A percentile compares a stretch with the other conserved stretches of the same genome.
phyloP scores from a whole-genome alignment of 2,329 filamentous ascomycete genomes.

The Aspergillus aculeatinus region DNA sequence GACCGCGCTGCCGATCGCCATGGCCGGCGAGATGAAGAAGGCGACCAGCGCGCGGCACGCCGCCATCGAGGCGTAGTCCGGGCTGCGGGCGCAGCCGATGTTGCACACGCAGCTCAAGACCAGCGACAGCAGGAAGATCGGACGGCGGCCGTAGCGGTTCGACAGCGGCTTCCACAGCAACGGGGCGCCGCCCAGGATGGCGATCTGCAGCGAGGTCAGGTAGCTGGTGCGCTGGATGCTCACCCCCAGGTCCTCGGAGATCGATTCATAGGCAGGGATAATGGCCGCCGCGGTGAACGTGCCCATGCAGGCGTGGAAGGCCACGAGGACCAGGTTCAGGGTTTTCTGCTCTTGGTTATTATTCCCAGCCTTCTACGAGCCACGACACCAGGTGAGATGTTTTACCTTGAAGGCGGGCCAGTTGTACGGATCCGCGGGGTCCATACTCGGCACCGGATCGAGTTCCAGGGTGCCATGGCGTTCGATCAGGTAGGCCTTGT shows the following conservation, averaged over 20 bases:
- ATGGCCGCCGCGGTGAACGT: slow-evolving; percentile 56
- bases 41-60: slow-evolving; percentile 51
- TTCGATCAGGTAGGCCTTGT: neutral
- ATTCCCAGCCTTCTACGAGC: neutral
- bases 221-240: slow-evolving; percentile 53
- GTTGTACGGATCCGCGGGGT: slow-evolving; percentile 14
- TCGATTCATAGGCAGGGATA: slow-evolving; percentile 52
- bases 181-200: slow-evolving; percentile 52
- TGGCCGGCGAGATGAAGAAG: slow-evolving; percentile 55
- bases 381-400: neutral
- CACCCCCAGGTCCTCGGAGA: slow-evolving; percentile 51
- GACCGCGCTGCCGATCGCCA: slow-evolving; percentile 54
- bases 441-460: slow-evolving; percentile 12
- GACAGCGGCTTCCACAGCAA: slow-evolving; percentile 57
- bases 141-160: slow-evolving; percentile 53
- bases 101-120: slow-evolving; percentile 50
- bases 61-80: slow-evolving; percentile 50
- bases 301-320: slow-evolving; percentile 57
- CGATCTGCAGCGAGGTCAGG: slow-evolving; percentile 55
- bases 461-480: slow-evolving; percentile 11
- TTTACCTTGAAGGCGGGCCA: slow-evolving; percentile 9
- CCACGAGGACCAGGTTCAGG: slow-evolving; percentile 51
- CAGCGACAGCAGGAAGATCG: slow-evolving; percentile 54
- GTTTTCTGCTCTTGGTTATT: slow-evolving; percentile 20
- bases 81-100: slow-evolving; percentile 52